A percentile compares a stretch with the other conserved stretches of the same genome.
phyloP scores from a whole-genome alignment of 2,329 filamentous ascomycete genomes.

The Cladophialophora carrionii region DNA sequence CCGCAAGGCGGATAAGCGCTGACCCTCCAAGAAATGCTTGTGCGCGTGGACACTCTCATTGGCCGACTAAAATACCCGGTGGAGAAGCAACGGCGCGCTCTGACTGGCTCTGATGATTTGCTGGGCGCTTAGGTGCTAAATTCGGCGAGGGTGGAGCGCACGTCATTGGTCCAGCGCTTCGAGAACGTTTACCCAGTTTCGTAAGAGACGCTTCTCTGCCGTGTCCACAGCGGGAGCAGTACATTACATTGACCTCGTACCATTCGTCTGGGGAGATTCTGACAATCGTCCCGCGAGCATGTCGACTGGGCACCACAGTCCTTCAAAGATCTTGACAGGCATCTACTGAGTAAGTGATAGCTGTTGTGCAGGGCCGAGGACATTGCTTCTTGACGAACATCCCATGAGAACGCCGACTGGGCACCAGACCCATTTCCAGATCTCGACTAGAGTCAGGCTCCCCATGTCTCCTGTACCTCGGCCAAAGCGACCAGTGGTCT shows the following conservation, averaged over 20 bases:
- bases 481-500: too few species aligned
- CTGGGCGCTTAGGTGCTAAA: slow-evolving; percentile 9
- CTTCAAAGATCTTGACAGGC: too few species aligned
- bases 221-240: not conserved
- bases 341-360: too few species aligned
- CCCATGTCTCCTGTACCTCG: too few species aligned
- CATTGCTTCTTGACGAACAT: not conserved
- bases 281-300: too few species aligned
- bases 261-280: too few species aligned
- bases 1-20: slow-evolving; percentile 19
- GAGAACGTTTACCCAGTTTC: not conserved
- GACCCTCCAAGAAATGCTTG: not conserved
- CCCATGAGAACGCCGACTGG: not conserved
- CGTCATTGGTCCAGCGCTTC: slow-evolving; percentile 7
- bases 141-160: not conserved
- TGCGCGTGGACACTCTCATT: not conserved
- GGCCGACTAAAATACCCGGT: slow-evolving; percentile 1
- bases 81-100: not conserved
- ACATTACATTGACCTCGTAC: too few species aligned
- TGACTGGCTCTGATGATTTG: not conserved
- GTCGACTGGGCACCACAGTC: too few species aligned
- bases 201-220: too few species aligned
- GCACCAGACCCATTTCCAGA: not conserved
- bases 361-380: not conserved
- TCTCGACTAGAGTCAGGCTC: not conserved